These are phyloP conservation scores for Nicotiana paniculata DNA, from an alignment of 257 asterid species.

Conservation along the genomic window DNA sequence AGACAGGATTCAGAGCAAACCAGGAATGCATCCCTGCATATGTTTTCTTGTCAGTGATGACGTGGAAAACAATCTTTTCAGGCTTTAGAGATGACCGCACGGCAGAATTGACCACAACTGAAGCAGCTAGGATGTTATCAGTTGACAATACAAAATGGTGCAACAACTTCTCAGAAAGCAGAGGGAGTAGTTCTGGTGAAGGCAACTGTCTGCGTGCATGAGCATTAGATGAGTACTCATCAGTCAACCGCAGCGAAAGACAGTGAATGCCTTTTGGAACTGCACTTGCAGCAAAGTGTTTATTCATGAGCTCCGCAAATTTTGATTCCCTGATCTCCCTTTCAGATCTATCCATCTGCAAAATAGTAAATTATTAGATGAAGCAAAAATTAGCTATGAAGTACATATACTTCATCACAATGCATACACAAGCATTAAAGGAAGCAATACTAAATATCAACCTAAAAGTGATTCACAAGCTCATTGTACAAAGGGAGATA, in stretches of 20 bases:
- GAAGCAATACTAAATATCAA: neutral
- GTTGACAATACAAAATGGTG: conserved; percentile 91
- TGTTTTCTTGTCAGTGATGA: conserved; percentile 95
- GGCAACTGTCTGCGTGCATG: conserved; percentile 93
- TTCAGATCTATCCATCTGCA: conserved; percentile 34
- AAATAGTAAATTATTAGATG: neutral
- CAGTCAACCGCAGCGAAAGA: conserved; percentile 80
- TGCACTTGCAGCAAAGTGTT: conserved; percentile 78
- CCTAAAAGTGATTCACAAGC: neutral
- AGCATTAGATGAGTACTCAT: conserved; percentile 94
- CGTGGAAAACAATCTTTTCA: conserved; percentile 81
- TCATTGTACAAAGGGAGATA: neutral
- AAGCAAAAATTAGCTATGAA: neutral
- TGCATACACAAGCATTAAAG: neutral
- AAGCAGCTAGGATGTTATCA: conserved; percentile 94
- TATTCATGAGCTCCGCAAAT: conserved; percentile 64
- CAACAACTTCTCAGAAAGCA: conserved; percentile 72
- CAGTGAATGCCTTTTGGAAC: conserved; percentile 89
- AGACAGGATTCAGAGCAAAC: conserved; percentile 79
- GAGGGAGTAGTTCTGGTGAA: conserved; percentile 82
- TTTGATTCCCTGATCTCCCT: conserved; percentile 62
- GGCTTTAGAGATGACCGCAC: conserved; percentile 72
- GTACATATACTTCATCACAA: neutral
- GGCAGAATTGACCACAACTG: conserved; percentile 86
- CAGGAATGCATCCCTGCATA: conserved; percentile 98